Evolutionary conservation across 202 grass and related monocot genomes (phyloP).

Genomic region (Schoenoplectus triqueter): DNA sequence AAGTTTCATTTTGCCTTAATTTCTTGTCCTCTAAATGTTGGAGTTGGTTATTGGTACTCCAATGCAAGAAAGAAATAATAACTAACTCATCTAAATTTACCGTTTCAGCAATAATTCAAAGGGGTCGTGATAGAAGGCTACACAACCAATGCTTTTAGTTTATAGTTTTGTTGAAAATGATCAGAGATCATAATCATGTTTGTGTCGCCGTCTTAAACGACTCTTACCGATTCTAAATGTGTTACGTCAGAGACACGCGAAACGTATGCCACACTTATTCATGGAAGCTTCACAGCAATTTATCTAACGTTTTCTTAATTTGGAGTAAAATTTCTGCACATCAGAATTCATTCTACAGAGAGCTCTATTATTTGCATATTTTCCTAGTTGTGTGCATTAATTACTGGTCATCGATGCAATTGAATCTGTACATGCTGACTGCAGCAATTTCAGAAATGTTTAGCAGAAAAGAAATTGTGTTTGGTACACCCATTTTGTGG

Average conservation of each 20-base stretch:
- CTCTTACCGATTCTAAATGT: constrained; percentile 32
- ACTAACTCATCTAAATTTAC: constrained; percentile 27
- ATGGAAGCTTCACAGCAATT: constrained; percentile 9
- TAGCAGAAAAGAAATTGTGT: background rate
- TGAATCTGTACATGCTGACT: constrained; percentile 1
- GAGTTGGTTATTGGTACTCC: constrained; percentile 41
- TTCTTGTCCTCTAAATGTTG: constrained; percentile 14
- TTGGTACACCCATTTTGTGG: constrained; percentile 9
- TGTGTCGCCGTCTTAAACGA: constrained; percentile 34
- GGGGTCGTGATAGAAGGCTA: constrained; percentile 14
- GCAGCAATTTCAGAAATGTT: background rate
- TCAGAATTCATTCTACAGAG: background rate
- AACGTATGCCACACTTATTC: constrained; percentile 9
- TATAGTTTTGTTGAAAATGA: constrained; percentile 39
- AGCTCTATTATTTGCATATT: background rate
- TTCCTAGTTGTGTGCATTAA: background rate
- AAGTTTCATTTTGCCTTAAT: background rate
- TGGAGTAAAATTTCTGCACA: background rate
- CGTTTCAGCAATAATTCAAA: constrained; percentile 33
- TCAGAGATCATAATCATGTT: constrained; percentile 29
- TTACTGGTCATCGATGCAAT: background rate
- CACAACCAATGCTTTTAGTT: constrained; percentile 33
- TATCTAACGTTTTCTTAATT: background rate
- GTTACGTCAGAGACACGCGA: constrained; percentile 21
- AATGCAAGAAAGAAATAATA: constrained; percentile 43